Base-by-base conservation (phyloP, 768 basidiomycete genomes). In the Hypsizygus marmoreus region DNA sequence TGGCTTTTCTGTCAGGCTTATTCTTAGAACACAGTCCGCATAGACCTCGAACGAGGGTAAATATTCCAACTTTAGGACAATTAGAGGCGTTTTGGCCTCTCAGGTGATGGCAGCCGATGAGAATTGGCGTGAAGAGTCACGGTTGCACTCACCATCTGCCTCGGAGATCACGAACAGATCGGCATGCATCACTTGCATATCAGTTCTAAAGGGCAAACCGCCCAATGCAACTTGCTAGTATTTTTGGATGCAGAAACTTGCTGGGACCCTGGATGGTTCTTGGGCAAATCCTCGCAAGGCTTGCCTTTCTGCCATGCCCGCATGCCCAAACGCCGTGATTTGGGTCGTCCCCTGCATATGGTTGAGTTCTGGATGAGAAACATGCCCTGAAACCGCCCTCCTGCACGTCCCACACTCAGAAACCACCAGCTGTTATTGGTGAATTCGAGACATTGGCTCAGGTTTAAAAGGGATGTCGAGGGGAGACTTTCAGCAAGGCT, bases 381-480 rank as follows among this genome's bases (percentile, higher is more conserved):
- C 46, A 50, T 43, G 42, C 33, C 46, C 45, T 49, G 52, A 53
- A 56, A 51, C 38, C 36, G 23, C 42, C 38, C 14, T 19, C 16
- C 23, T n/a, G 16, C 6, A 6, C 44, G 35, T 45, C 44, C 37
- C 44, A 45, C 44, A 28, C 35, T 37, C 35, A 14, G 28, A 37
- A 45, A 35, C 30, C 30, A 31, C 44, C 20, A 24, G 10, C 23
- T 16, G 24, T 30, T 35, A 57, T 55, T 55, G 53, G 53, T 25
- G 55, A 46, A 17, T 29, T 17, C 37, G 36, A 36, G 41, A 41
- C 49, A 55, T 45, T 55, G 53, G 48, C 50, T 57, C 56, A 50
- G 29, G 42, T 56, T 54, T 56, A 56, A 44, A 56, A 56, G 41
- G 28, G 9, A 17, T 4, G 10, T 11, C 22, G 31, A 11, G 26